Conservation (phyloP, 2,329 filamentous ascomycete genomes). For the Tolypocladium endophyticum region DNA sequence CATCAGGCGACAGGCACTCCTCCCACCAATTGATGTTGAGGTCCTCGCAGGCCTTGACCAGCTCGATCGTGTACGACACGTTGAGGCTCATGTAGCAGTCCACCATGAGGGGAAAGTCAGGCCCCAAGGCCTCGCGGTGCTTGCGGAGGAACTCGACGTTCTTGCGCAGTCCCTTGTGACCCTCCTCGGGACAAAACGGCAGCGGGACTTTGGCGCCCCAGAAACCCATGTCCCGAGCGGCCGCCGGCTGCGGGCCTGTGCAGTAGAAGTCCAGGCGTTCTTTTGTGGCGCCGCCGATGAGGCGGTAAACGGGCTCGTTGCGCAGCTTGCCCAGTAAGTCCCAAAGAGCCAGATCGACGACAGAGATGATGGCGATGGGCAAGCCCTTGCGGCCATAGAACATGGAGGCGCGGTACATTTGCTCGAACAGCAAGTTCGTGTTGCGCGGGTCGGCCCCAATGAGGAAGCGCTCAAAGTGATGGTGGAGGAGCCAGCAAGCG, state of each 20-base stretch:
- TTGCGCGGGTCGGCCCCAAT: conserved; percentile 82
- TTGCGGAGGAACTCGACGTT: conserved; percentile 83
- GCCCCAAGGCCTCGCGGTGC: conserved; percentile 74
- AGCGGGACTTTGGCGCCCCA: conserved; percentile 84
- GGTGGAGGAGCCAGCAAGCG: conserved; percentile 85
- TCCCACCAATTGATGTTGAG: conserved; percentile 97
- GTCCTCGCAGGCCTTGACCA: conserved; percentile 73
- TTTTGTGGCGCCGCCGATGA: conserved; percentile 84
- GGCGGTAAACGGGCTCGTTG: conserved; percentile 86
- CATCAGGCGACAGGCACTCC: conserved; percentile 83
- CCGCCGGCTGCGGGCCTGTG: conserved; percentile 74
- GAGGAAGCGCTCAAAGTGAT: conserved; percentile 89
- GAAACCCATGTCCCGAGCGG: conserved; percentile 80
- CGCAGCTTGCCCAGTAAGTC: conserved; percentile 85
- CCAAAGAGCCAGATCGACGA: conserved; percentile 89
- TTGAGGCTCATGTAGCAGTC: conserved; percentile 97
- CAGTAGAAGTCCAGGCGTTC: conserved; percentile 86
- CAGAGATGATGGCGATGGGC: conserved; percentile 81
- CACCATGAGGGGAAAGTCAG: conserved; percentile 87
- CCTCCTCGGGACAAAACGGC: conserved; percentile 83
- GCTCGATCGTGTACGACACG: conserved; percentile 83
- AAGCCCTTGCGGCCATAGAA: conserved; percentile 94
- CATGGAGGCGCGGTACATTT: conserved; percentile 94
- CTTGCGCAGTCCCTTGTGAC: conserved; percentile 69
- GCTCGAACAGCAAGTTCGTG: conserved; percentile 86